Percentiles rank a stretch among this genome's conserved stretches.
Evolutionary conservation across 495 filamentous ascomycete genomes (phyloP).

Genomic region (Penicillium desertorum): DNA sequence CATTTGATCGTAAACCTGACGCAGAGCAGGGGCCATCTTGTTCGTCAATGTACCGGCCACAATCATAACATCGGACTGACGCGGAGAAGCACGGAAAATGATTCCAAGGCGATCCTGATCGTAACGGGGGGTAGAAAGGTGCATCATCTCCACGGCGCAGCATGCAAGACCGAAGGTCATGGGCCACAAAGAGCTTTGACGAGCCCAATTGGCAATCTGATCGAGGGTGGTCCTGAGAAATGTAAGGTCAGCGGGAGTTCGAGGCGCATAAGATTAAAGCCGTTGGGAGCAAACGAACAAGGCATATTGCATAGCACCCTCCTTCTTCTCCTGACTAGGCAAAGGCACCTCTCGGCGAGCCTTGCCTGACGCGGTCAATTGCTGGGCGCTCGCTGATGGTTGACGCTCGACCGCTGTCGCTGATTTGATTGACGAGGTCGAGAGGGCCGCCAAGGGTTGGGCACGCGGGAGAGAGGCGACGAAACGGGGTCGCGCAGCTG

Average conservation of each 20-base stretch:
- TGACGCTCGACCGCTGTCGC: slow-evolving; percentile 47
- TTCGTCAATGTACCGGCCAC: slow-evolving; percentile 94
- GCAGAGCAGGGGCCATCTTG: slow-evolving; percentile 94
- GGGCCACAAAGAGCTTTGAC: slow-evolving; percentile 91
- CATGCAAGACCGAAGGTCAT: slow-evolving; percentile 98
- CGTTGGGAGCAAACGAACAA: slow-evolving; percentile 61
- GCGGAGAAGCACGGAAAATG: slow-evolving; percentile 93
- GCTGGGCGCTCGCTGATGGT: slow-evolving; percentile 37
- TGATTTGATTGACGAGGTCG: slow-evolving; percentile 43
- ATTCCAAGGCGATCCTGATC: slow-evolving; percentile 95
- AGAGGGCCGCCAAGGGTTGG: slow-evolving; percentile 38
- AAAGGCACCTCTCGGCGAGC: slow-evolving; percentile 75
- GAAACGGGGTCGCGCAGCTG: slow-evolving; percentile 33
- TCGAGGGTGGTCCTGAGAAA: slow-evolving; percentile 80
- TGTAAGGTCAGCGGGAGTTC: slow-evolving; percentile 13
- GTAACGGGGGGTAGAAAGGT: slow-evolving; percentile 91
- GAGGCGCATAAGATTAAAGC: neutral
- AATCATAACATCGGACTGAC: slow-evolving; percentile 98
- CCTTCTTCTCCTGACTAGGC: slow-evolving; percentile 87
- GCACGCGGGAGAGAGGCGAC: slow-evolving; percentile 25
- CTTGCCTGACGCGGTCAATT: slow-evolving; percentile 51
- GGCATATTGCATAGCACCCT: slow-evolving; percentile 95
- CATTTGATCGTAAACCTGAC: slow-evolving; percentile 98
- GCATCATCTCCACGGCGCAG: slow-evolving; percentile 99
- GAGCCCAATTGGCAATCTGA: slow-evolving; percentile 90